These are phyloP conservation scores for Phytophthora litchii DNA, from an alignment of 352 stramenopile genomes.

Conservation along the genomic window DNA sequence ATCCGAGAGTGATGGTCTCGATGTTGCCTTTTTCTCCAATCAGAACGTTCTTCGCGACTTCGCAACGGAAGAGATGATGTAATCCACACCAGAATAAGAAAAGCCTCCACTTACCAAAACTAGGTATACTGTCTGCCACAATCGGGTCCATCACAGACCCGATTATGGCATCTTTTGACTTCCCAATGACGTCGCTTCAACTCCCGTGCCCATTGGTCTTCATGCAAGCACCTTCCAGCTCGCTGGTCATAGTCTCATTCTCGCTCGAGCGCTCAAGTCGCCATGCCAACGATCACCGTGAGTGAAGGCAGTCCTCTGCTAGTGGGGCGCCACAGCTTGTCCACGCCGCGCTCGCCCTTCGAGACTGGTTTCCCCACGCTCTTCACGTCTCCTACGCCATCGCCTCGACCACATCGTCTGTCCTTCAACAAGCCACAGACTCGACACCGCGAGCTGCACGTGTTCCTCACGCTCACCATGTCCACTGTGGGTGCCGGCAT, in stretches of 20 bases:
- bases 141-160: too few species aligned
- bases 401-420: constrained; percentile 57
- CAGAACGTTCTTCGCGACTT: constrained; percentile 21
- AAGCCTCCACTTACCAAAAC: too few species aligned
- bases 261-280: constrained; percentile 8
- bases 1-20: constrained; percentile 15
- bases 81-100: constrained; percentile 3
- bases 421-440: constrained; percentile 47
- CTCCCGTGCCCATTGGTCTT: neutral
- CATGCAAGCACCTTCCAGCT: constrained; percentile 1
- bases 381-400: constrained; percentile 60
- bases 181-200: constrained; percentile 10
- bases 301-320: constrained; percentile 35
- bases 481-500: constrained; percentile 76
- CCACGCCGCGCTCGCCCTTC: constrained; percentile 62
- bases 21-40: constrained; percentile 12
- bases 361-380: constrained; percentile 76
- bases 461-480: constrained; percentile 84
- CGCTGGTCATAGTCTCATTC: constrained; percentile 6
- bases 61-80: constrained; percentile 12
- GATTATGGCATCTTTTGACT: too few species aligned
- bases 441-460: constrained; percentile 53
- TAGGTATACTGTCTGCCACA: too few species aligned
- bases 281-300: constrained; percentile 26
- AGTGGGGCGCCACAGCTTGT: constrained; percentile 16